Conservation (phyloP, 371 early-diverging fungal genomes). For the Apophysomyces elegans region DNA sequence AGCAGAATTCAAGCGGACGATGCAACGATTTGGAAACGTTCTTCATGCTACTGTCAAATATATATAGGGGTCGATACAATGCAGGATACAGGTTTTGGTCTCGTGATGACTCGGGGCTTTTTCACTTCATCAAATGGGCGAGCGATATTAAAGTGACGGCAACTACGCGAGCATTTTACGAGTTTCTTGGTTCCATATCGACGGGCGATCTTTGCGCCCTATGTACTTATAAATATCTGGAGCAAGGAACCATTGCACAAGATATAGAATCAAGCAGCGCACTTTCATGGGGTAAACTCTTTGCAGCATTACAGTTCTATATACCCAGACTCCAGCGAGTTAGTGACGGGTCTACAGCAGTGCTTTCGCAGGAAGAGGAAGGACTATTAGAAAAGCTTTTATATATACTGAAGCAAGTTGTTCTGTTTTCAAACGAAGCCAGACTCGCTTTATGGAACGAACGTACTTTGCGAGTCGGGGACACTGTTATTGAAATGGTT, state of each 20-base stretch:
- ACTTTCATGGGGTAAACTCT: conserved; percentile 45
- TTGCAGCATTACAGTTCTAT: conserved; percentile 35
- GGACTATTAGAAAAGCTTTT: conserved; percentile 24
- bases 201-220: conserved; percentile 33
- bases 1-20: conserved; percentile 6
- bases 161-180: conserved; percentile 32
- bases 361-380: conserved; percentile 26
- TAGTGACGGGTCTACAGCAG: conserved; percentile 17
- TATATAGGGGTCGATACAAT: conserved; percentile 75
- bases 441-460: conserved; percentile 26
- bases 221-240: conserved; percentile 22
- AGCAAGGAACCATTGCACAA: conserved; percentile 19
- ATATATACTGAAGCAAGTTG: conserved; percentile 36
- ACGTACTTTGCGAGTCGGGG: conserved; percentile 12
- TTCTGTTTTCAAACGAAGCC: conserved; percentile 28
- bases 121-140: conserved; percentile 76
- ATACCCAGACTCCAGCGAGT: conserved; percentile 11
- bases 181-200: conserved; percentile 33
- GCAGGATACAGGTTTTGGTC: conserved; percentile 79
- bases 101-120: conserved; percentile 54
- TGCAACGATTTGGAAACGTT: conserved; percentile 59
- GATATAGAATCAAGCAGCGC: conserved; percentile 20
- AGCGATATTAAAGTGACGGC: conserved; percentile 36
- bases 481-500: conserved; percentile 29
- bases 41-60: conserved; percentile 61